These are phyloP conservation scores for Amanita molliuscula DNA, from an alignment of 768 basidiomycete genomes.

Conservation along the genomic window DNA sequence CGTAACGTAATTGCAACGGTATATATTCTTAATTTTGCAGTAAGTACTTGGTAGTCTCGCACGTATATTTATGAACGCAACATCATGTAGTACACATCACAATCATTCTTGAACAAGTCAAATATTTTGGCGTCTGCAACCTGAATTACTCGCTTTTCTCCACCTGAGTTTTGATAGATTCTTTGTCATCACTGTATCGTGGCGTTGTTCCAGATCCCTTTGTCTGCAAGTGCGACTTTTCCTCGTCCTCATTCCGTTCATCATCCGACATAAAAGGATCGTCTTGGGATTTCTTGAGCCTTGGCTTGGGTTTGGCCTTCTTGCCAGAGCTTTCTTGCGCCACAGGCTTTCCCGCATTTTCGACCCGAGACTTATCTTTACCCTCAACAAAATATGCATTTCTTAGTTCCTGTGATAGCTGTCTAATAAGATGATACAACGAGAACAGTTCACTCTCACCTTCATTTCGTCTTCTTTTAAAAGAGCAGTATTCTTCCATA, in stretches of 20 bases:
- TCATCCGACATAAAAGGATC: slow-evolving; percentile 54
- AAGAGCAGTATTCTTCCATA: slow-evolving; percentile 58
- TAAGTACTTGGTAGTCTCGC: background rate
- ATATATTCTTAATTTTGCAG: slow-evolving; percentile 4
- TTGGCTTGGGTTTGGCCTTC: slow-evolving; percentile 26
- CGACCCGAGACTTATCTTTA: slow-evolving; percentile 5
- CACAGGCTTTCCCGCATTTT: slow-evolving; percentile 10
- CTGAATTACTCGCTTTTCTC: slow-evolving; percentile 1
- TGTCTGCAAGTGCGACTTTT: slow-evolving; percentile 10
- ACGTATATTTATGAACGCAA: background rate
- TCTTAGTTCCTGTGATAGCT: slow-evolving; percentile 39
- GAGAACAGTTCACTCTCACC: slow-evolving; percentile 19
- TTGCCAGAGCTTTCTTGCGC: slow-evolving; percentile 7
- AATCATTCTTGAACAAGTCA: slow-evolving; percentile 1
- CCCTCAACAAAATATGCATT: slow-evolving; percentile 46
- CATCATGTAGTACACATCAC: background rate
- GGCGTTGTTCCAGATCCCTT: slow-evolving; percentile 8
- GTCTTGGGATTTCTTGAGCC: slow-evolving; percentile 35
- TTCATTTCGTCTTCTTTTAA: slow-evolving; percentile 53
- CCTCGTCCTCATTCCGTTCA: slow-evolving; percentile 17
- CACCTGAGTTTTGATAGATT: background rate
- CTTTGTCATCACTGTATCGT: background rate
- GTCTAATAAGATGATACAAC: background rate
- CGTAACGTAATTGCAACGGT: background rate
- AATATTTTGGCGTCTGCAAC: background rate